phyloP scores from a whole-genome alignment of 345 rosid genomes.

The Populus ilicifolia region DNA sequence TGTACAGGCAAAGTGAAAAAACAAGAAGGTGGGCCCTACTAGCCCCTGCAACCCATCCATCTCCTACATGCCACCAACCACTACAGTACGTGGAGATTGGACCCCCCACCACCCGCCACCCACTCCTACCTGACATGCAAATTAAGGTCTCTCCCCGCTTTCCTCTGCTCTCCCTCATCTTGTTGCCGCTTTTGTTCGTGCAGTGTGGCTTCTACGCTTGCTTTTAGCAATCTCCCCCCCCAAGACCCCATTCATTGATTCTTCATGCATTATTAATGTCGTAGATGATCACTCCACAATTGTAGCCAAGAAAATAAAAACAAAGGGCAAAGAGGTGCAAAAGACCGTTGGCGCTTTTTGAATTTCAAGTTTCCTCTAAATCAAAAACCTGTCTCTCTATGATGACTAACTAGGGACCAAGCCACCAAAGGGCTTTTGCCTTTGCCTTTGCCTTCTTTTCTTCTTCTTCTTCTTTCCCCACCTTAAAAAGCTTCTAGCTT shows the following conservation, averaged over 20 bases:
- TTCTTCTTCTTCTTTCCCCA: not conserved
- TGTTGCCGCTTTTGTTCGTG: not conserved
- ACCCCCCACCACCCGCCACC: not conserved
- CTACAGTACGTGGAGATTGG: not conserved
- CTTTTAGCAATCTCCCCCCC: not conserved
- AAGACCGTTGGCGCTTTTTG: constrained; percentile 44
- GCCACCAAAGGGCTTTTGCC: not conserved
- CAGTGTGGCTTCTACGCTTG: not conserved
- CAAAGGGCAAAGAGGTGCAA: not conserved
- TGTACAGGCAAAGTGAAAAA: too few relatives aligned
- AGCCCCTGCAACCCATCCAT: not conserved
- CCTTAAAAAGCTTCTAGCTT: not conserved
- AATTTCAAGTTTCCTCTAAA: constrained; percentile 28
- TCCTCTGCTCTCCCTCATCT: not conserved
- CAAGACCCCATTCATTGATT: not conserved
- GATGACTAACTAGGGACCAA: not conserved
- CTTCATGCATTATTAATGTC: not conserved
- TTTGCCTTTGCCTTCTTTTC: not conserved
- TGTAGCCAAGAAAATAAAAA: not conserved
- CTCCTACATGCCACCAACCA: not conserved
- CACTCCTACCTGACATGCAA: not conserved
- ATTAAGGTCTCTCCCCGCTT: not conserved
- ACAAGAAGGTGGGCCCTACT: not conserved
- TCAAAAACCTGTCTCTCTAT: not conserved
- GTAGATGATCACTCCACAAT: not conserved